A percentile compares a stretch with the other conserved stretches of the same genome.
These are phyloP conservation scores for Pythium biforme DNA, from an alignment of 352 stramenopile species.

Conservation along the genomic window DNA sequence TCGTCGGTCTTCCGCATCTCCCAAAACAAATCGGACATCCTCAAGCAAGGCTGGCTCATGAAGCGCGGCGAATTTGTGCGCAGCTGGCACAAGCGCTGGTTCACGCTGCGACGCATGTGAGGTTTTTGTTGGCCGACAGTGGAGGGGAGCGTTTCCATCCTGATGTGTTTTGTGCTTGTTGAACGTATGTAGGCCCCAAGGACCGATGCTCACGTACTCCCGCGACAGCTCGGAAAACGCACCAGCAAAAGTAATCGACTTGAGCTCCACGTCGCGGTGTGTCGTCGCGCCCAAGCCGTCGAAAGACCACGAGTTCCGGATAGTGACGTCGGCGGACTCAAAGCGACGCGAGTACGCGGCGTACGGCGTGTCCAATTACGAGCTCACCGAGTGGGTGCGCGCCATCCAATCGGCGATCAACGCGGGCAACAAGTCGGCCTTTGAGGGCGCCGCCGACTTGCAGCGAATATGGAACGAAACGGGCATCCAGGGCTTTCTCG, in stretches of 20 bases:
- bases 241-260: conserved; percentile 63
- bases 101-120: conserved; percentile 75
- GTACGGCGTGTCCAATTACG: conserved; percentile 64
- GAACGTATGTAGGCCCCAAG: conserved; percentile 46
- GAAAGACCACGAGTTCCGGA: conserved; percentile 74
- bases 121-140: no score
- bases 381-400: conserved; percentile 82
- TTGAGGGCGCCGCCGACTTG: conserved; percentile 66
- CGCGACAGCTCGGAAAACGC: conserved; percentile 57
- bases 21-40: conserved; percentile 32
- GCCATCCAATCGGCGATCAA: conserved; percentile 84
- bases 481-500: conserved; percentile 76
- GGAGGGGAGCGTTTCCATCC: no score
- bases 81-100: conserved; percentile 81
- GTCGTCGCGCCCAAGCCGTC: conserved; percentile 51
- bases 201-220: conserved; percentile 74
- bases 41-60: conserved; percentile 76
- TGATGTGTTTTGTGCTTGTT: not conserved
- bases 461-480: conserved; percentile 76
- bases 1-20: conserved; percentile 61
- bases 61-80: conserved; percentile 77
- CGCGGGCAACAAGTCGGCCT: conserved; percentile 69
- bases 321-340: conserved; percentile 75
- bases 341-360: conserved; percentile 59
- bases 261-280: conserved; percentile 77